Conservation (phyloP, 805 yeast species). For the Yarrowia porcina region DNA sequence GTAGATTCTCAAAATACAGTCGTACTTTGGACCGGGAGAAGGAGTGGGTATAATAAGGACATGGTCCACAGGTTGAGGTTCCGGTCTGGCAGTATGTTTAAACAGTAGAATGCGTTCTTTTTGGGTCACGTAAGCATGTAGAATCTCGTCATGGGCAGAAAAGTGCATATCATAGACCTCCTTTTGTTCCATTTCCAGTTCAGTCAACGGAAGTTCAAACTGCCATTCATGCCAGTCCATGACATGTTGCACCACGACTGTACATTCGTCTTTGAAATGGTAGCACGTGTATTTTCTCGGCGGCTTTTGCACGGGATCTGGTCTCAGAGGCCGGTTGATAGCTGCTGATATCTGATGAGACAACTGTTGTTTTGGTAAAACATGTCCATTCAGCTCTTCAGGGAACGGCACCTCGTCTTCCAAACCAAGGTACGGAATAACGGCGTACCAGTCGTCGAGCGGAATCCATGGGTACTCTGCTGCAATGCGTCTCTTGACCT, state of each 20-base stretch:
- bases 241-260: background rate
- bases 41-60: background rate
- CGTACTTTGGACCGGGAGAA: background rate
- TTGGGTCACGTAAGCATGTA: background rate
- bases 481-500: background rate
- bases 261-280: background rate
- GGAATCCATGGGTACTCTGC: background rate
- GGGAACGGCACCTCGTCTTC: background rate
- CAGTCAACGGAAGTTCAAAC: background rate
- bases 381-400: no score
- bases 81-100: background rate
- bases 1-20: background rate
- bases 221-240: background rate
- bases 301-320: background rate
- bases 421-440: background rate
- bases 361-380: background rate
- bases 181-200: background rate
- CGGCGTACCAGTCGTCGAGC: background rate
- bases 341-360: background rate
- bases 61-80: background rate
- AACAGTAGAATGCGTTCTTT: background rate
- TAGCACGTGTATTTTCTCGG: constrained; percentile 1
- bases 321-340: background rate
- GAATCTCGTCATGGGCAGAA: background rate
- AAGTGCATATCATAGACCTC: background rate